Conservation (phyloP, 257 asterid species). For the Cynanchum wilfordii region DNA sequence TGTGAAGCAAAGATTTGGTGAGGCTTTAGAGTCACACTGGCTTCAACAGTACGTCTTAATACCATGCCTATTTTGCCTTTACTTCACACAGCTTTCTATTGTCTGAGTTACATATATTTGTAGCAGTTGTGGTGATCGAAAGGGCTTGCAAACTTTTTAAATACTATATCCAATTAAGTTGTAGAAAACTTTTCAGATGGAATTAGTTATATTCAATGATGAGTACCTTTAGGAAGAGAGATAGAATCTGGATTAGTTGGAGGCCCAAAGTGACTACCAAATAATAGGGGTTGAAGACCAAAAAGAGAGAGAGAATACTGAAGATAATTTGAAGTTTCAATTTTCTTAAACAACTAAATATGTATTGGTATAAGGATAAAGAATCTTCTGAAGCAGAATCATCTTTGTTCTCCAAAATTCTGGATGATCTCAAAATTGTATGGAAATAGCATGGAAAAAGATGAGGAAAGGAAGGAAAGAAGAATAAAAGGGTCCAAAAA, state of each 20-base stretch:
- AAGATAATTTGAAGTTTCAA: background rate
- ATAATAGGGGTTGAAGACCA: too few species aligned
- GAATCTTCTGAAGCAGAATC: background rate
- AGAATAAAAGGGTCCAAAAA: background rate
- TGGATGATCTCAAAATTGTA: background rate
- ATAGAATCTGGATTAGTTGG: background rate
- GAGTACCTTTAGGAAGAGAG: background rate
- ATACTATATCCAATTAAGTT: background rate
- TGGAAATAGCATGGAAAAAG: background rate
- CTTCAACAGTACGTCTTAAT: conserved; percentile 60
- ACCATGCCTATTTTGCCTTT: conserved; percentile 13
- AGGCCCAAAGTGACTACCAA: too few species aligned
- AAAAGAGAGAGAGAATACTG: background rate
- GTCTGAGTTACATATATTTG: background rate
- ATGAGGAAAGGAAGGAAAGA: background rate
- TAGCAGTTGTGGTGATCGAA: background rate
- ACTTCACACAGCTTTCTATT: conserved; percentile 6
- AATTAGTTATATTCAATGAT: background rate
- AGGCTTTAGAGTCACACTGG: conserved; percentile 97
- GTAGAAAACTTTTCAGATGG: background rate
- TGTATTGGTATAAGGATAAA: background rate
- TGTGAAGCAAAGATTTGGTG: conserved; percentile 88
- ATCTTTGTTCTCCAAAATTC: background rate
- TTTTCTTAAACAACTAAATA: background rate
- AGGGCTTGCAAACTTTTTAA: background rate